Percentiles rank a stretch among this genome's conserved stretches.
These are phyloP conservation scores for Chenopodium formosanum DNA, from an alignment of 148 eudicot genomes.

Conservation along the genomic window DNA sequence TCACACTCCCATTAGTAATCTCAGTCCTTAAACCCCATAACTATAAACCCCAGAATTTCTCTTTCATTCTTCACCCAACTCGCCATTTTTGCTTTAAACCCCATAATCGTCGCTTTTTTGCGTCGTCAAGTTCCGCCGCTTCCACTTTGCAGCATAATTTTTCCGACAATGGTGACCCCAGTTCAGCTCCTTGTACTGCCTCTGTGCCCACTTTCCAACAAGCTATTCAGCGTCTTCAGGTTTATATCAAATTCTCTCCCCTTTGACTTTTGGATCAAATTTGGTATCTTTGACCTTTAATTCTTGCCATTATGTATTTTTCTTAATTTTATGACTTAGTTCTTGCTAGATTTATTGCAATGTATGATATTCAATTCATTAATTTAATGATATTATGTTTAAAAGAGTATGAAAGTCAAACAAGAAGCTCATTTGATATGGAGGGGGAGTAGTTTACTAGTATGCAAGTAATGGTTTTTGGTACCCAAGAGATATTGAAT, in stretches of 20 bases:
- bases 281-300: no score
- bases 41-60: constrained; percentile 43
- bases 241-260: constrained; percentile 14
- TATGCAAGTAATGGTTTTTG: no score
- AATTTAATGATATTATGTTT: not conserved
- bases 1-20: constrained; percentile 59
- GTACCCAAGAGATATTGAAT: not conserved
- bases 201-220: constrained; percentile 80
- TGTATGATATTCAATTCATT: not conserved
- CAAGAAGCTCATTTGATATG: not conserved
- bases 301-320: no score
- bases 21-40: constrained; percentile 73
- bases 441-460: no score
- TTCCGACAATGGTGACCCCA: constrained; percentile 26
- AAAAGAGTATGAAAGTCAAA: not conserved
- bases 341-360: not conserved
- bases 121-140: constrained; percentile 28
- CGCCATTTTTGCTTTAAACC: constrained; percentile 26
- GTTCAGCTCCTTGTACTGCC: constrained; percentile 27
- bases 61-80: constrained; percentile 35
- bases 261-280: not conserved
- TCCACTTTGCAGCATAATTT: constrained; percentile 24
- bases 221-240: constrained; percentile 98
- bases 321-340: no score
- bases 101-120: constrained; percentile 32